Evolutionary conservation across 441 rosid genomes (phyloP).

Genomic region (Euphorbia celastroides): DNA sequence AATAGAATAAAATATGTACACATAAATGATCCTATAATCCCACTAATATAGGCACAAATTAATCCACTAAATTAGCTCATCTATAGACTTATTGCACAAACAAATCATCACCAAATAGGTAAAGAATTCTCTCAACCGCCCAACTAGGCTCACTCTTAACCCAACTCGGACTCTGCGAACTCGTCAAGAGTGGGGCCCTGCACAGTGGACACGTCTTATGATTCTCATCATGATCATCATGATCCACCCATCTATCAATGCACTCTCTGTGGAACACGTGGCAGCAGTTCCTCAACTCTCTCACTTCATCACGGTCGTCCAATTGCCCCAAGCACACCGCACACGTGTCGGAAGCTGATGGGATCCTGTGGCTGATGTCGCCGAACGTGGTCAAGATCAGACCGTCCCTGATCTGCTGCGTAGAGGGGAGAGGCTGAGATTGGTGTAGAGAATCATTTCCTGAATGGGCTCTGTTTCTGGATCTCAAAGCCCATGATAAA

Average conservation of each 20-base stretch:
- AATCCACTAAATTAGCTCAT: background rate
- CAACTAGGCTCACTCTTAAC: slow-evolving; percentile 62
- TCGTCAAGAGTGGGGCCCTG: slow-evolving; percentile 62
- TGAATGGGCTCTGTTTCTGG: slow-evolving; percentile 31
- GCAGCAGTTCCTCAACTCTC: slow-evolving; percentile 74
- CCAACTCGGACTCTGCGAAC: slow-evolving; percentile 31
- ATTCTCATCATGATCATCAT: slow-evolving; percentile 45
- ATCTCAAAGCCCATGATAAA: slow-evolving; percentile 42
- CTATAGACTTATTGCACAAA: slow-evolving; percentile 9
- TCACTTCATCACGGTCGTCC: slow-evolving; percentile 45
- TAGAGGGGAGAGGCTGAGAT: slow-evolving; percentile 24
- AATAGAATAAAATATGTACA: background rate
- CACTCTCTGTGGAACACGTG: slow-evolving; percentile 87
- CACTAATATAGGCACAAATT: background rate
- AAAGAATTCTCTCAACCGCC: slow-evolving; percentile 77
- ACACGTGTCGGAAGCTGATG: slow-evolving; percentile 46
- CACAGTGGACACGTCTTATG: slow-evolving; percentile 79
- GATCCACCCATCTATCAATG: slow-evolving; percentile 79
- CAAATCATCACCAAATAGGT: slow-evolving; percentile 79
- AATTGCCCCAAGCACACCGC: slow-evolving; percentile 66
- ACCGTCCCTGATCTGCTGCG: slow-evolving; percentile 42
- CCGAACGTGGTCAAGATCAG: slow-evolving; percentile 51
- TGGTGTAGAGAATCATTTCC: slow-evolving; percentile 5
- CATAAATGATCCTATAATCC: slow-evolving; percentile 12
- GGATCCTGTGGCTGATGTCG: slow-evolving; percentile 41